These are phyloP conservation scores for Brasenia schreberi DNA, from an alignment of 164 flowering plant species.

Conservation along the genomic window DNA sequence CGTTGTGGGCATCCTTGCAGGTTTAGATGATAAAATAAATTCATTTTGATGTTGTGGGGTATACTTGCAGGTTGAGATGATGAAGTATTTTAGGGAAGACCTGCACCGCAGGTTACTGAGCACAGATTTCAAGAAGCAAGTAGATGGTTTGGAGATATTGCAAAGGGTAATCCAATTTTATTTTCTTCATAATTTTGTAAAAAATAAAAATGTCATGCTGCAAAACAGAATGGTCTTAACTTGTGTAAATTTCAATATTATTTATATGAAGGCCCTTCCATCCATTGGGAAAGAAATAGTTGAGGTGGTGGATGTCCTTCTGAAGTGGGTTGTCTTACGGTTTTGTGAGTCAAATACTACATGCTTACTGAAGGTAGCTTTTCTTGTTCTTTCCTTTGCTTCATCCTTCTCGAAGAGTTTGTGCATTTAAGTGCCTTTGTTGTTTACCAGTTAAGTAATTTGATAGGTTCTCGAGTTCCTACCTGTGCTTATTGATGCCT, in stretches of 20 bases:
- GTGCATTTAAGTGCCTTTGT: not conserved
- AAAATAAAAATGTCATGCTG: not conserved
- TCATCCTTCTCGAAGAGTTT: not conserved
- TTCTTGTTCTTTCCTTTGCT: not conserved
- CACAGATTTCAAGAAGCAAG: constrained; percentile 88
- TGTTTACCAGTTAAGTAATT: not conserved
- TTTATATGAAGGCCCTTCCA: constrained; percentile 56
- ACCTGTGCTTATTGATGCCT: constrained; percentile 65
- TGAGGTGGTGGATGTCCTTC: constrained; percentile 78
- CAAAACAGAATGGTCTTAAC: not conserved
- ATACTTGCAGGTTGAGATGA: constrained; percentile 53
- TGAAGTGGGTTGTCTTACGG: constrained; percentile 89
- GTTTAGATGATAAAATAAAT: constrained; percentile 59
- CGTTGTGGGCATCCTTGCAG: constrained; percentile 26
- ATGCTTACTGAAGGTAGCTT: constrained; percentile 76
- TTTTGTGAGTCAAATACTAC: constrained; percentile 98
- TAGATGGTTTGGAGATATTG: constrained; percentile 89
- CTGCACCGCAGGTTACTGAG: constrained; percentile 70
- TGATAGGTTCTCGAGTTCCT: constrained; percentile 86
- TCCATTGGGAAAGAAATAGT: constrained; percentile 55
- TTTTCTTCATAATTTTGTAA: no score
- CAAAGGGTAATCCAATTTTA: constrained; percentile 48
- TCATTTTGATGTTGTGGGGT: not conserved
- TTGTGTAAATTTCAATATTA: not conserved
- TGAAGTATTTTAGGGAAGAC: constrained; percentile 88